A percentile compares a stretch with the other conserved stretches of the same genome.
Evolutionary conservation across 257 asterid species (phyloP).

Genomic region (Fraxinus americana): DNA sequence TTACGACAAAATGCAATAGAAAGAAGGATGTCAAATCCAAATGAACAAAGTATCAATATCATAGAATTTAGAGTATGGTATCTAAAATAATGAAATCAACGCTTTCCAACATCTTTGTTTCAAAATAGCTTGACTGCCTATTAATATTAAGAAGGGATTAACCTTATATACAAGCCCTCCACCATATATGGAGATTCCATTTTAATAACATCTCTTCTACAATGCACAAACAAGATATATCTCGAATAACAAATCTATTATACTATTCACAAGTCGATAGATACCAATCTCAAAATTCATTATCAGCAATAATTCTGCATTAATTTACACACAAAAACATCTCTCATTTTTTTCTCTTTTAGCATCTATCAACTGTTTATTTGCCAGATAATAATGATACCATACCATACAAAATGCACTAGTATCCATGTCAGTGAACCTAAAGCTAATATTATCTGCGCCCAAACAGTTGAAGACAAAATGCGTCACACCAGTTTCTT

Average conservation of each 20-base stretch:
- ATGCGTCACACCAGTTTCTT: background rate
- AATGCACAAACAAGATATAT: background rate
- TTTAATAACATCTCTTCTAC: background rate
- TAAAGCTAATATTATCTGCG: too few species aligned
- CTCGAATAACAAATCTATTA: background rate
- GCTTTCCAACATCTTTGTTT: background rate
- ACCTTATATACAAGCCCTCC: background rate
- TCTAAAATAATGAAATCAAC: background rate
- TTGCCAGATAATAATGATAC: too few species aligned
- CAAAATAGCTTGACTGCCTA: background rate
- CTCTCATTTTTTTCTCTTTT: background rate
- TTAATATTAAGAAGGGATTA: background rate
- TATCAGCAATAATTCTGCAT: background rate
- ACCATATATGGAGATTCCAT: background rate
- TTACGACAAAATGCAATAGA: background rate
- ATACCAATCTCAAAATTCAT: background rate
- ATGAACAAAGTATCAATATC: background rate
- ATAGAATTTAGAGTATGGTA: background rate
- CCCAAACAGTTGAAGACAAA: background rate
- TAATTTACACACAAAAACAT: background rate
- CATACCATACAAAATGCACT: too few species aligned
- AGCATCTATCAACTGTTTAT: background rate
- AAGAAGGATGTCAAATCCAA: background rate
- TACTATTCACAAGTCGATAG: background rate
- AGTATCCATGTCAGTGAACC: too few species aligned